Evolutionary conservation across 768 basidiomycete species (phyloP).

Genomic region (Coprinopsis marcescibilis): DNA sequence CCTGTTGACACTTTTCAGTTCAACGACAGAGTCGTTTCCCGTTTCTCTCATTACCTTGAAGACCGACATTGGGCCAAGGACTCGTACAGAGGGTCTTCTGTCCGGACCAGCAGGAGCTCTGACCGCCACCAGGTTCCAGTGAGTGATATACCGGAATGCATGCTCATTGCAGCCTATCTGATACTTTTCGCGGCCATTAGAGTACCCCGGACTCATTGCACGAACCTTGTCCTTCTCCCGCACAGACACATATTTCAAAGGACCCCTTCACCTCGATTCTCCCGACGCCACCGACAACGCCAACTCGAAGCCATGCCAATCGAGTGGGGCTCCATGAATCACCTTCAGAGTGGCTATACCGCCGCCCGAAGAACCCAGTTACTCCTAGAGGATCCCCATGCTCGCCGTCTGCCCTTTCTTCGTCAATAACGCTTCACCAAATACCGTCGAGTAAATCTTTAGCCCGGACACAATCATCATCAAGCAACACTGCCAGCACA

Average conservation of each 20-base stretch:
- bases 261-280: slow-evolving; percentile 11
- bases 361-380: slow-evolving; percentile 32
- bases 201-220: slow-evolving; percentile 3
- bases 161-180: slow-evolving; percentile 2
- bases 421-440: slow-evolving; percentile 18
- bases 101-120: neutral
- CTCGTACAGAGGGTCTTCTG: neutral
- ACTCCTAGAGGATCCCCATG: slow-evolving; percentile 16
- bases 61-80: slow-evolving; percentile 1
- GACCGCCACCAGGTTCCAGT: neutral
- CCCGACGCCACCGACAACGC: slow-evolving; percentile 19
- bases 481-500: neutral
- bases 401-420: slow-evolving; percentile 19
- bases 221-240: neutral
- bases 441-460: slow-evolving; percentile 7
- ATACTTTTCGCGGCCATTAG: neutral
- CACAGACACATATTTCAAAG: neutral
- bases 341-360: slow-evolving; percentile 43
- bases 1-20: slow-evolving; percentile 1
- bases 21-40: slow-evolving; percentile 10
- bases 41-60: neutral
- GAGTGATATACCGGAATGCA: neutral
- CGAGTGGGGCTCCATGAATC: slow-evolving; percentile 7
- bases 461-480: neutral
- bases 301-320: slow-evolving; percentile 14